Evolutionary conservation across 768 basidiomycete genomes (phyloP).

Genomic region (Lactifluus subvellereus): DNA sequence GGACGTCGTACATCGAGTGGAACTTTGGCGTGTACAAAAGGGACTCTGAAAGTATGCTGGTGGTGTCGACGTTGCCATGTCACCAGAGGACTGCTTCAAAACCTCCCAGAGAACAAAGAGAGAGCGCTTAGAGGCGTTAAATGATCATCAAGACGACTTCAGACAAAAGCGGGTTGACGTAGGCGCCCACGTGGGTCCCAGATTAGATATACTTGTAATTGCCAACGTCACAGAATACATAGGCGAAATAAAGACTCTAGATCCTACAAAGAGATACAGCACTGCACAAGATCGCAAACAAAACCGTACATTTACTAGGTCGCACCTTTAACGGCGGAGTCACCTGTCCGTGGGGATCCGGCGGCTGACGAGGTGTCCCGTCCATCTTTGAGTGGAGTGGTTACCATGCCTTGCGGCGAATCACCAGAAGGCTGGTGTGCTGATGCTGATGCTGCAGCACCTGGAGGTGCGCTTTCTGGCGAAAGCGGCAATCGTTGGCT

Average conservation of each 20-base stretch:
- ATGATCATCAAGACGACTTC: background rate
- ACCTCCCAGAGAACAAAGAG: conserved; percentile 2
- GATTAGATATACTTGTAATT: background rate
- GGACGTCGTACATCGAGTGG: conserved; percentile 5
- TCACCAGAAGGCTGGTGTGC: background rate
- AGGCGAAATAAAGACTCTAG: conserved; percentile 15
- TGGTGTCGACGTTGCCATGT: background rate
- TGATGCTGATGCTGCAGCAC: background rate
- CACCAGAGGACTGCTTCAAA: background rate
- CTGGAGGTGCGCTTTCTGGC: background rate
- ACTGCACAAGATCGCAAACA: background rate
- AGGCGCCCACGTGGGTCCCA: background rate
- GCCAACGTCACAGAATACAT: conserved; percentile 2
- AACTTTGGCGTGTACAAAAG: background rate
- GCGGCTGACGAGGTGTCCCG: background rate
- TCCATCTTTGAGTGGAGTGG: background rate
- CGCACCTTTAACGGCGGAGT: background rate
- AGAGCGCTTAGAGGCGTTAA: background rate
- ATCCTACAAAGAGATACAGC: conserved; percentile 23
- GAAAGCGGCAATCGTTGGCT: background rate
- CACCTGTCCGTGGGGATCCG: background rate
- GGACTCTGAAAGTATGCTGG: background rate
- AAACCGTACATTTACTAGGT: background rate
- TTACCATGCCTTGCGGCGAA: background rate
- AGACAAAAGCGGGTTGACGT: background rate